Base-by-base conservation (phyloP, 2,329 filamentous ascomycete genomes). In the Botrytis pseudocinerea region DNA sequence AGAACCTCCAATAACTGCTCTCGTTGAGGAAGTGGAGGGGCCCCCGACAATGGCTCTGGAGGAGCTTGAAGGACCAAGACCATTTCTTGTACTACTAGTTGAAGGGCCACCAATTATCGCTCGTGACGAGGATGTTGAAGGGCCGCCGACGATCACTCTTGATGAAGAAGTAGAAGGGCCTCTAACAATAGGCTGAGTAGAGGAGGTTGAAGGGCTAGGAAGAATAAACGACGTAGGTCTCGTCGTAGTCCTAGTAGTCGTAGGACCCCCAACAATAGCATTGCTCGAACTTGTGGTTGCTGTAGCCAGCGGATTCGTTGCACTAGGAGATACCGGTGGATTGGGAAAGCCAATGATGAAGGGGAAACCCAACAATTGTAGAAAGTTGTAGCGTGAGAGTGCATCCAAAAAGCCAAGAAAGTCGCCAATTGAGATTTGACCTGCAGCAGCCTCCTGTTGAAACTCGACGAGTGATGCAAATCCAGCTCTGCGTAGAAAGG, bases 401-500 rank as follows among this genome's bases (percentile, higher is more conserved):
- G 44, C 32, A 38, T 66, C 44, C 32, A 51, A 20, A 25, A 38
- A 51, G 12, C 6, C 10, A 38, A 66, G 63, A 4, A 51, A 66
- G 35, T 66, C 63, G 22, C 63, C 63, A 38, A 66, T 66, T 51
- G 63, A 51, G 22, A 51, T 16, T n/a, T n/a, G 20, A 51, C 32
- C 32, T 18, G 32, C 9, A 51, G 28, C 32, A 14, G 18, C 44
- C 12, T 66, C 63, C 22, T 38, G 22, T n/a, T 51, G 28, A n/a
- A 66, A 66, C 12, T 35, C 63, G 16, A 7, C 7, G 32, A 66
- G 35, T 16, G 63, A 66, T 18, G 20, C 2, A 16, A n/a, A 46
- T 38, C 32, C 32, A n/a, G 63, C 32, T 51, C 63, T 51, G 9
- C 32, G 32, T 38, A 66, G 48, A 48, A 66, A 66, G n/a, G 28